Conservation (phyloP, 805 yeast species). For the Lipomyces chichibuensis region DNA sequence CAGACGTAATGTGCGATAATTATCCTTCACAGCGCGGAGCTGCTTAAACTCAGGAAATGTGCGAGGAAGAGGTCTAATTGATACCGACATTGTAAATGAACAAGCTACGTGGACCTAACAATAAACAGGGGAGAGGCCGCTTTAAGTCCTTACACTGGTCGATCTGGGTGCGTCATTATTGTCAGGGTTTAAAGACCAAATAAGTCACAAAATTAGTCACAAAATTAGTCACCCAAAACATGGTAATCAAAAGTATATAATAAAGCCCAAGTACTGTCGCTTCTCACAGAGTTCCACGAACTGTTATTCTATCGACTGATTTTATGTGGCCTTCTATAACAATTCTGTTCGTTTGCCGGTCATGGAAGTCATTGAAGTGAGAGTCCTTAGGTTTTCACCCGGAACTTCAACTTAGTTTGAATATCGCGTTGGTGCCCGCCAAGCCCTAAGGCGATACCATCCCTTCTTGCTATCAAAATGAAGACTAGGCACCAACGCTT, state of each 20-base stretch:
- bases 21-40: background rate
- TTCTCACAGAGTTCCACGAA: too few species aligned
- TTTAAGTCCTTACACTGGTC: too few species aligned
- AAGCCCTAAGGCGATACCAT: background rate
- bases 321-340: background rate
- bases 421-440: background rate
- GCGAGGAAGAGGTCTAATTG: background rate
- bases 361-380: background rate
- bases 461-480: background rate
- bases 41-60: background rate
- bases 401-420: background rate
- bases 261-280: too few species aligned
- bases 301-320: too few species aligned
- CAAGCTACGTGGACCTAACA: too few species aligned
- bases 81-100: background rate
- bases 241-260: too few species aligned
- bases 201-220: too few species aligned
- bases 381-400: background rate
- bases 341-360: background rate
- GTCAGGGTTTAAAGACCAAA: too few species aligned
- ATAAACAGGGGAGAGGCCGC: too few species aligned
- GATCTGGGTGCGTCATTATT: too few species aligned
- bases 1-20: background rate
- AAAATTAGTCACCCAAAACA: too few species aligned
- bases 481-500: background rate